Percentiles rank a stretch among this genome's conserved stretches.
Evolutionary conservation across 805 yeast species (phyloP).

Genomic region (Candida jianshihensis): DNA sequence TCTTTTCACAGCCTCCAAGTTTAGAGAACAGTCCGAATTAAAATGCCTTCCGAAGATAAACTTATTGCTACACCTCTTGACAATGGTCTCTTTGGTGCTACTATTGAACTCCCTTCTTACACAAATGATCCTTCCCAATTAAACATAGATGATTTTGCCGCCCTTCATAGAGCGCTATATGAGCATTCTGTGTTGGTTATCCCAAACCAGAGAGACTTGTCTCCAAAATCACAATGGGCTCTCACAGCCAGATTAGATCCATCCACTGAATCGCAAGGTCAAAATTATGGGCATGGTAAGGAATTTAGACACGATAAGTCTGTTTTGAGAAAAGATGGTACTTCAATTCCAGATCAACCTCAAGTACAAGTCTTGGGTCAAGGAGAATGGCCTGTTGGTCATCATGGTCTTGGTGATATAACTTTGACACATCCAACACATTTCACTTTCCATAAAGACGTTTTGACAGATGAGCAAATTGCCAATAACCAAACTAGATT

Average conservation of each 20-base stretch:
- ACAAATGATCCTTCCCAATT: constrained; percentile 71
- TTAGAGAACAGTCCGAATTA: neutral
- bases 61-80: constrained; percentile 11
- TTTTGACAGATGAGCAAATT: constrained; percentile 58
- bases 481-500: constrained; percentile 62
- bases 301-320: constrained; percentile 60
- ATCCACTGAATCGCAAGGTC: constrained; percentile 39
- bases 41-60: constrained; percentile 1
- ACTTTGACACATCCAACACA: constrained; percentile 79
- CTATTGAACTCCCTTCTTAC: constrained; percentile 47
- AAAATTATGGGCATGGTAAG: constrained; percentile 81
- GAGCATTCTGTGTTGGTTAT: constrained; percentile 66
- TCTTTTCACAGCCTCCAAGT: neutral
- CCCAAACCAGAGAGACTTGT: constrained; percentile 59
- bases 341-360: constrained; percentile 73
- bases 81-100: constrained; percentile 60
- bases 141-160: constrained; percentile 56
- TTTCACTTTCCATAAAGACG: constrained; percentile 65
- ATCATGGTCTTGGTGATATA: constrained; percentile 47
- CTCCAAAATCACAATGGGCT: constrained; percentile 70
- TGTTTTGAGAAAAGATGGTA: constrained; percentile 74
- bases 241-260: constrained; percentile 79
- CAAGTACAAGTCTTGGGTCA: constrained; percentile 90
- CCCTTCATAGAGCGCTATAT: constrained; percentile 57
- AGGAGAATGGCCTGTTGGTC: constrained; percentile 59